Conservation (phyloP, 164 flowering plant genomes). For the Vitis rupestris region DNA sequence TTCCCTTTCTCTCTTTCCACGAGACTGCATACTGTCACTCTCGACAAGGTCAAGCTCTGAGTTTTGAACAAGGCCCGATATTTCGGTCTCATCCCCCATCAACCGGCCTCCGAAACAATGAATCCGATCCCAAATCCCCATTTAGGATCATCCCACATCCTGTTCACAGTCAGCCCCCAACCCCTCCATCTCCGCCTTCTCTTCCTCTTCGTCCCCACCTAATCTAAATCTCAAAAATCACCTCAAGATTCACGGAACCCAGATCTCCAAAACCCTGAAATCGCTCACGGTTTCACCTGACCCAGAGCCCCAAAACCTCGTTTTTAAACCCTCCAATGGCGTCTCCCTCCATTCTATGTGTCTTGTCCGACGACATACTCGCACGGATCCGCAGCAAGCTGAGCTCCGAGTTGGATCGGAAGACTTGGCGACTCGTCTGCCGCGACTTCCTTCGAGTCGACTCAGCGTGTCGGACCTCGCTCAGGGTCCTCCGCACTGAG, state of each 20-base stretch:
- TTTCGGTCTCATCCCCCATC: no score
- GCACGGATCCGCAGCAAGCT: constrained; percentile 31
- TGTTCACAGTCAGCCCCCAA: constrained; percentile 18
- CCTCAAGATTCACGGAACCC: neutral
- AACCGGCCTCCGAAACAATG: constrained; percentile 8
- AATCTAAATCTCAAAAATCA: constrained; percentile 5
- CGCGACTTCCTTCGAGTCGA: constrained; percentile 55
- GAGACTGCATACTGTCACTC: no score
- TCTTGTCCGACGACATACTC: constrained; percentile 53
- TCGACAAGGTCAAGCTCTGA: no score
- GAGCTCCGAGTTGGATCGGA: constrained; percentile 30
- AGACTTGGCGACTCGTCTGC: constrained; percentile 58
- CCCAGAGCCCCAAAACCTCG: neutral
- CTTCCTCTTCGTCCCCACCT: constrained; percentile 54
- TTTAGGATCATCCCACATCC: constrained; percentile 1
- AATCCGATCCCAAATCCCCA: constrained; percentile 3
- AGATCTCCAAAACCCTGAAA: neutral
- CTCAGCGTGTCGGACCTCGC: constrained; percentile 34
- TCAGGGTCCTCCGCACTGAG: constrained; percentile 50
- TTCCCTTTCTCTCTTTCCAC: no score
- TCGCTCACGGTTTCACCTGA: neutral
- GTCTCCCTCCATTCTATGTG: constrained; percentile 18
- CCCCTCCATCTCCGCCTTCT: constrained; percentile 43
- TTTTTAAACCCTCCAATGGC: neutral
- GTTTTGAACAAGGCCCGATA: no score